Evolutionary conservation across 2,329 filamentous ascomycete genomes (phyloP).

Genomic region (Berkeleyomyces basicola): DNA sequence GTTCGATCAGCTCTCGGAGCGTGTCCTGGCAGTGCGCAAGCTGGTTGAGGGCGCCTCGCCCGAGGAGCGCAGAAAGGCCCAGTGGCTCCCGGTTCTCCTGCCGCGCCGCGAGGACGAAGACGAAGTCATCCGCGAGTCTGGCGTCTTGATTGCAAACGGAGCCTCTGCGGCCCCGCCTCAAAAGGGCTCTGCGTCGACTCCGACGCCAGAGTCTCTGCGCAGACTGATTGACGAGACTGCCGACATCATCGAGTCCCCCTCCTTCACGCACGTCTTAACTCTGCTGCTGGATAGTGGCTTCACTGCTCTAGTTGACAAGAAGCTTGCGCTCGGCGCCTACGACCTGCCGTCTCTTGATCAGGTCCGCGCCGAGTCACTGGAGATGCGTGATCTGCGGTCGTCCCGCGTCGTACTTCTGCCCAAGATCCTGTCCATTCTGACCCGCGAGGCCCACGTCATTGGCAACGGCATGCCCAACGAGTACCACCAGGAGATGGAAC

Average conservation of each 20-base stretch:
- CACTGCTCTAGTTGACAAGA: constrained; percentile 64
- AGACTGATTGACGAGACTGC: constrained; percentile 88
- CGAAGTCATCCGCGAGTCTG: constrained; percentile 70
- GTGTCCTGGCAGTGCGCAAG: constrained; percentile 70
- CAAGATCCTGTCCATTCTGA: constrained; percentile 76
- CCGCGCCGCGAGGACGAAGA: constrained; percentile 65
- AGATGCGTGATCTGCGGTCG: constrained; percentile 25
- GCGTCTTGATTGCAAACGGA: constrained; percentile 43
- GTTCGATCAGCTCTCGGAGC: constrained; percentile 59
- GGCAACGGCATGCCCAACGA: constrained; percentile 60
- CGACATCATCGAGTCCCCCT: constrained; percentile 85
- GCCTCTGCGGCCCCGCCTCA: background rate
- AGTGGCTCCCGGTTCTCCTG: constrained; percentile 74
- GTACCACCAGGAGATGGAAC: constrained; percentile 60
- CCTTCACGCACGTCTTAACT: constrained; percentile 73
- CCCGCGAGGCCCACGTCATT: constrained; percentile 77
- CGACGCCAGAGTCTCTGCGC: constrained; percentile 38
- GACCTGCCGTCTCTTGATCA: constrained; percentile 26
- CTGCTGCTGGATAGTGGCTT: constrained; percentile 79
- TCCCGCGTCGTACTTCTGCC: constrained; percentile 58
- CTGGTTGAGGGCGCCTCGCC: constrained; percentile 53
- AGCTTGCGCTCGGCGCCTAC: constrained; percentile 65
- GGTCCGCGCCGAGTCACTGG: constrained; percentile 7
- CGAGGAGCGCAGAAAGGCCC: constrained; percentile 27
- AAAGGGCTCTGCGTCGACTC: constrained; percentile 18